Evolutionary conservation across 2,329 filamentous ascomycete species (phyloP).

Genomic region (Hirsutella thompsonii): DNA sequence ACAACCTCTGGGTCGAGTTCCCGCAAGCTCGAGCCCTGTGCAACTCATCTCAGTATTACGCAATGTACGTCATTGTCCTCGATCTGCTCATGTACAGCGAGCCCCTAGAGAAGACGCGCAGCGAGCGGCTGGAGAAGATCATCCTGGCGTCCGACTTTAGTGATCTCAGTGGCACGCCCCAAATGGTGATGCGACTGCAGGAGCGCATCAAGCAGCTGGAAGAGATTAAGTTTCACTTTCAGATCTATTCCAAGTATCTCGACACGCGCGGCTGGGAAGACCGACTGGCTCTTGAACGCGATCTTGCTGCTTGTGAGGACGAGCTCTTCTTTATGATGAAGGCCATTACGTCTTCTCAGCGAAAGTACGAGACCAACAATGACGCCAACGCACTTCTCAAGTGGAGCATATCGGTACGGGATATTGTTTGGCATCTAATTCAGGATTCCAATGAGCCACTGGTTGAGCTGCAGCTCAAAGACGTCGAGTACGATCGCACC

Average conservation of each 20-base stretch:
- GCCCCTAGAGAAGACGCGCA: conserved; percentile 92
- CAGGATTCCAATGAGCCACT: conserved; percentile 76
- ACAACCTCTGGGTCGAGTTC: conserved; percentile 95
- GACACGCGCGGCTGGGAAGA: conserved; percentile 90
- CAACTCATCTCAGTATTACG: conserved; percentile 94
- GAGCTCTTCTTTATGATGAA: conserved; percentile 99
- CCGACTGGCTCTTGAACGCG: conserved; percentile 74
- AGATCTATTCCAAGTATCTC: conserved; percentile 76
- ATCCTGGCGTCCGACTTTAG: conserved; percentile 98
- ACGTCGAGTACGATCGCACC: conserved; percentile 86
- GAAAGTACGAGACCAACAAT: conserved; percentile 61
- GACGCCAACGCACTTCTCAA: conserved; percentile 70
- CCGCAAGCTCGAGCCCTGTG: conserved; percentile 89
- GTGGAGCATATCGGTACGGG: conserved; percentile 87
- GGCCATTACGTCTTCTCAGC: conserved; percentile 91
- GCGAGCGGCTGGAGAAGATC: conserved; percentile 91
- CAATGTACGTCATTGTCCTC: conserved; percentile 94
- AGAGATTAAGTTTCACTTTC: conserved; percentile 93
- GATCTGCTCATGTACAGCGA: conserved; percentile 95
- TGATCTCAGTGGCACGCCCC: conserved; percentile 82
- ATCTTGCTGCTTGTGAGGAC: conserved; percentile 81
- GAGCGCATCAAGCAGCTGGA: conserved; percentile 87
- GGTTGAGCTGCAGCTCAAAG: conserved; percentile 82
- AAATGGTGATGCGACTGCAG: conserved; percentile 84
- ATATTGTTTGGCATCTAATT: conserved; percentile 96